These are phyloP conservation scores for Plectosphaerella plurivora DNA, from an alignment of 2,329 filamentous ascomycete species.

Conservation along the genomic window DNA sequence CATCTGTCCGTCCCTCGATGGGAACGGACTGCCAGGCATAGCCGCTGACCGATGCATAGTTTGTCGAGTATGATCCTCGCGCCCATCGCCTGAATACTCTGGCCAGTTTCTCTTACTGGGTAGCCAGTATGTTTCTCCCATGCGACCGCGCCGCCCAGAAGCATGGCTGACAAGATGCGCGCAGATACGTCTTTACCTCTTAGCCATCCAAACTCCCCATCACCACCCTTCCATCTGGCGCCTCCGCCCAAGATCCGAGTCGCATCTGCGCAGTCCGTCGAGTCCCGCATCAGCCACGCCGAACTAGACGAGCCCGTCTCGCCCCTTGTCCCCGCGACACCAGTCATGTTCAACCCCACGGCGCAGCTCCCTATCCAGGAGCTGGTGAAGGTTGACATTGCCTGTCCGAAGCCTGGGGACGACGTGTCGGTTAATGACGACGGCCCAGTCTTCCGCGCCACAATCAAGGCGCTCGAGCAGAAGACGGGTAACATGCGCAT, in stretches of 20 bases:
- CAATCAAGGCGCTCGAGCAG: constrained; percentile 92
- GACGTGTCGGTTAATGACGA: constrained; percentile 85
- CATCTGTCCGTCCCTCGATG: neutral
- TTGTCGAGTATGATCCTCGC: constrained; percentile 94
- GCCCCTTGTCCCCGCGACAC: constrained; percentile 33
- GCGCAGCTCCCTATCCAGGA: constrained; percentile 26
- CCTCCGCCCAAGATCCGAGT: constrained; percentile 75
- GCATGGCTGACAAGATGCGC: neutral
- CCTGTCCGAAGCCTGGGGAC: constrained; percentile 77
- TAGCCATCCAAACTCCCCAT: constrained; percentile 61
- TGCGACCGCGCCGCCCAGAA: neutral
- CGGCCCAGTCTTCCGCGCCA: constrained; percentile 91
- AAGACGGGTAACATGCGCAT: constrained; percentile 92
- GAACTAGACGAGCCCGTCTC: constrained; percentile 62
- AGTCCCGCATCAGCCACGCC: constrained; percentile 72
- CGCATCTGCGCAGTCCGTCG: constrained; percentile 81
- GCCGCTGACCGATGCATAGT: constrained; percentile 41
- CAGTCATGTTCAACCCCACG: constrained; percentile 13
- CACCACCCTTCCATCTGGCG: constrained; percentile 67
- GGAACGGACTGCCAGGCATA: neutral
- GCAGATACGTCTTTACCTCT: constrained; percentile 37
- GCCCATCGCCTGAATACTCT: constrained; percentile 85
- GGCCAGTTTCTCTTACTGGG: constrained; percentile 93
- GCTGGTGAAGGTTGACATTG: constrained; percentile 79
- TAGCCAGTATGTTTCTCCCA: constrained; percentile 59